phyloP scores from a whole-genome alignment of 2,329 filamentous ascomycete genomes.

The Aureobasidium sp. region DNA sequence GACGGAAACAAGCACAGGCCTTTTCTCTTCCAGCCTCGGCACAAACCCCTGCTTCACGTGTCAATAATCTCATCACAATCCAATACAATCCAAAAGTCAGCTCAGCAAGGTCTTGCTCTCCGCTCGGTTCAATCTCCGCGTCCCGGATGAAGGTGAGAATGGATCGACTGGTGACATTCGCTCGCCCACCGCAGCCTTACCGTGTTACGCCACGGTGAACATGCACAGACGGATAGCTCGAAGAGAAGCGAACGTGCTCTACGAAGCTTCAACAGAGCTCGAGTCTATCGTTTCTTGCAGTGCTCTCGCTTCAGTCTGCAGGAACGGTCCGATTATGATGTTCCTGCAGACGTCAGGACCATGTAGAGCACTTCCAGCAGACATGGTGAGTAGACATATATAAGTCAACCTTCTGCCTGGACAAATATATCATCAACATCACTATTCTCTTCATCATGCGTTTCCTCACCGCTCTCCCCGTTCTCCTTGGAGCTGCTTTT shows the following conservation, averaged over 20 bases:
- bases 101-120: not conserved
- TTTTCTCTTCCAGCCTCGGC: not conserved
- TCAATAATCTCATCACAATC: not conserved
- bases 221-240: not conserved
- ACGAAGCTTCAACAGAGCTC: not conserved
- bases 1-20: not conserved
- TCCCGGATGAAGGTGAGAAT: not conserved
- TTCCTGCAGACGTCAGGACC: not conserved
- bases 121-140: not conserved
- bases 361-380: not conserved
- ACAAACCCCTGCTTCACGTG: not conserved
- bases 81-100: not conserved
- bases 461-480: constrained; percentile 6
- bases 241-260: not conserved
- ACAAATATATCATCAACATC: not conserved
- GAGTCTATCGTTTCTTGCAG: not conserved
- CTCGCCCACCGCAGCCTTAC: not conserved
- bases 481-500: constrained; percentile 9
- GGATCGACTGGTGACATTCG: not conserved
- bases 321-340: not conserved
- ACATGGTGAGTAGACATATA: not conserved
- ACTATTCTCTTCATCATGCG: not conserved
- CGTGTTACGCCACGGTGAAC: not conserved
- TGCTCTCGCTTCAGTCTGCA: not conserved
- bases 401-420: not conserved